phyloP scores from a whole-genome alignment of 1,284 basidiomycete species.

The Cryptococcus deneoformans region DNA sequence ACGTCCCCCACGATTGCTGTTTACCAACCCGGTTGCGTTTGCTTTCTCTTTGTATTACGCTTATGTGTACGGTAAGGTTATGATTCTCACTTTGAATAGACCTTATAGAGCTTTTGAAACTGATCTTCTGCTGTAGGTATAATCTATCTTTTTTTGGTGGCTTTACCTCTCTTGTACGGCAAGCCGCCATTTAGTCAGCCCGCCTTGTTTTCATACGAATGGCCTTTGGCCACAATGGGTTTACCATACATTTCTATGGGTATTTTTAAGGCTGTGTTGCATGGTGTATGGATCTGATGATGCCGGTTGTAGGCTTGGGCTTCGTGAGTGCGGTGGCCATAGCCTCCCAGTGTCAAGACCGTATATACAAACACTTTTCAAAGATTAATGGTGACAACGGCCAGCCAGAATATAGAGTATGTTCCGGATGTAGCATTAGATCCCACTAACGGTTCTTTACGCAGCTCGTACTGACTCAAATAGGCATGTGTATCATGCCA shows the following conservation, averaged over 20 bases:
- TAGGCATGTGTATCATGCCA: conserved; percentile 53
- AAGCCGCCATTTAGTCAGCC: conserved; percentile 35
- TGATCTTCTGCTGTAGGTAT: conserved; percentile 16
- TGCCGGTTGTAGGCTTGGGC: conserved; percentile 42
- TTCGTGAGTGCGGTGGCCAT: conserved; percentile 45
- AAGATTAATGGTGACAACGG: conserved; percentile 35
- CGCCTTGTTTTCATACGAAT: conserved; percentile 49
- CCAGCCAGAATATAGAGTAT: conserved; percentile 48
- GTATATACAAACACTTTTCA: conserved; percentile 48
- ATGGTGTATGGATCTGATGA: not conserved
- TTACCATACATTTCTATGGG: conserved; percentile 50
- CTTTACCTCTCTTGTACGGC: conserved; percentile 50
- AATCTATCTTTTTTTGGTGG: conserved; percentile 51
- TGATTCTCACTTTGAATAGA: too few species aligned
- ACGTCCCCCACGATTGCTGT: conserved; percentile 50
- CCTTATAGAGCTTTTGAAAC: too few species aligned
- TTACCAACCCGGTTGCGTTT: conserved; percentile 49
- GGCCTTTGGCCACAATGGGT: conserved; percentile 44
- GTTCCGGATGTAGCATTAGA: conserved; percentile 8
- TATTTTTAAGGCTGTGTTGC: conserved; percentile 9
- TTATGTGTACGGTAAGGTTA: too few species aligned
- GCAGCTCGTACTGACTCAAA: conserved; percentile 46
- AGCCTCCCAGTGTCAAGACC: conserved; percentile 48
- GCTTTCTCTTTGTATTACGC: conserved; percentile 27
- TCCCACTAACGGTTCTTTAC: not conserved